phyloP scores from a whole-genome alignment of 2,329 filamentous ascomycete species.

The Colletotrichum horii region DNA sequence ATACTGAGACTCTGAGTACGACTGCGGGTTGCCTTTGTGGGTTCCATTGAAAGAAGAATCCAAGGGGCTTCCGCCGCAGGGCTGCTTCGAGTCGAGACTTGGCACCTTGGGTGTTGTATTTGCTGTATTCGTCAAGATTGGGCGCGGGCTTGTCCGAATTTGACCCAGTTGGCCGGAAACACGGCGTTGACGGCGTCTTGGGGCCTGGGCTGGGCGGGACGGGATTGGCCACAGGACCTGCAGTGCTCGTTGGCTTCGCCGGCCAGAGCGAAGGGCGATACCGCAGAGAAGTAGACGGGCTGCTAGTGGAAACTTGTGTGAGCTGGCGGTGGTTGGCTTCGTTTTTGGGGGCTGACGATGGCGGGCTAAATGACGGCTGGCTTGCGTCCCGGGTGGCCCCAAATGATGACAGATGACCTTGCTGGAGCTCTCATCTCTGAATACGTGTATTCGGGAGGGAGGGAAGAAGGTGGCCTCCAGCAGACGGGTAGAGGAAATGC shows the following conservation, averaged over 20 bases:
- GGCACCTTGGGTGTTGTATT: neutral
- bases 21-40: too few relatives aligned
- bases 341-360: neutral
- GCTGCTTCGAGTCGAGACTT: neutral
- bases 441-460: neutral
- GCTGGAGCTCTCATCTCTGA: neutral
- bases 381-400: neutral
- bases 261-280: neutral
- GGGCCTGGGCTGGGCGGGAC: constrained; percentile 1
- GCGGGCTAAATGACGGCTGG: neutral
- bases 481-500: neutral
- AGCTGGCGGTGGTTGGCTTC: neutral
- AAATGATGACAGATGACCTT: neutral
- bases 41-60: neutral
- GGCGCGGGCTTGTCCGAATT: neutral
- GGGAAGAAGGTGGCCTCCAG: neutral
- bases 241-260: neutral
- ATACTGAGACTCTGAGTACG: neutral
- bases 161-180: constrained; percentile 3
- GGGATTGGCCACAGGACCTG: neutral
- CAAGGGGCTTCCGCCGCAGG: neutral
- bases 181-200: constrained; percentile 13
- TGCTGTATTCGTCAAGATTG: neutral
- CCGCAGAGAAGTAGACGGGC: neutral
- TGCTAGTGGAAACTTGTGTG: neutral